Conservation (phyloP, 768 basidiomycete genomes). For the Hygrophoropsis aurantiaca region DNA sequence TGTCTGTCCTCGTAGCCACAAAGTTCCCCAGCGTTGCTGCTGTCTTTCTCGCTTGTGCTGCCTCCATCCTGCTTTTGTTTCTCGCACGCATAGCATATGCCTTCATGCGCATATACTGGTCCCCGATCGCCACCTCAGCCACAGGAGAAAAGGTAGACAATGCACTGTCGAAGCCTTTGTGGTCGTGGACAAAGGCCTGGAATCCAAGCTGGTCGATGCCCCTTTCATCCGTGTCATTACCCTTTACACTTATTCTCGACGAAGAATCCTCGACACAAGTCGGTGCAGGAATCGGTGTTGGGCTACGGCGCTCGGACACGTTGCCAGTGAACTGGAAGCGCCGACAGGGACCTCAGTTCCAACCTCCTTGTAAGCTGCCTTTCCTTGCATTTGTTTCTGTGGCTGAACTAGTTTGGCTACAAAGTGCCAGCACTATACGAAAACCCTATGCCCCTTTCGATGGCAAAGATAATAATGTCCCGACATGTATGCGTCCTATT, state of each 20-base stretch:
- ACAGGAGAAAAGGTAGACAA: conserved; percentile 14
- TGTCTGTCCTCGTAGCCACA: conserved; percentile 32
- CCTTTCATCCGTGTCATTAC: conserved; percentile 18
- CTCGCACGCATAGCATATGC: conserved; percentile 29
- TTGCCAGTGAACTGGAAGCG: conserved; percentile 25
- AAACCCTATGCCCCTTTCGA: conserved; percentile 42
- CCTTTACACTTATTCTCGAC: conserved; percentile 18
- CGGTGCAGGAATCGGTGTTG: conserved; percentile 7
- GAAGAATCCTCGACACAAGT: conserved; percentile 19
- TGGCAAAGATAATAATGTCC: conserved; percentile 55
- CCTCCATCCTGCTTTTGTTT: conserved; percentile 26
- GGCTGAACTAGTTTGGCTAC: neutral
- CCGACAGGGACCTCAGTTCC: conserved; percentile 22
- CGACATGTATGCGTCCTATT: conserved; percentile 40
- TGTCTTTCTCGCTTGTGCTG: conserved; percentile 30
- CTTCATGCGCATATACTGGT: conserved; percentile 26
- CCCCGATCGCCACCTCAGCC: conserved; percentile 13
- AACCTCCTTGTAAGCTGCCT: conserved; percentile 28
- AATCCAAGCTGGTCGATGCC: neutral
- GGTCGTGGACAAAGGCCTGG: conserved; percentile 12
- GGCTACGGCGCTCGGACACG: conserved; percentile 9
- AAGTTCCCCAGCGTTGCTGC: conserved; percentile 27
- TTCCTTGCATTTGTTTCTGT: neutral
- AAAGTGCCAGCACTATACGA: conserved; percentile 45
- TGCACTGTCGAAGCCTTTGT: neutral